phyloP scores from a whole-genome alignment of 179 eudicot genomes.

The Patellifolia procumbens region DNA sequence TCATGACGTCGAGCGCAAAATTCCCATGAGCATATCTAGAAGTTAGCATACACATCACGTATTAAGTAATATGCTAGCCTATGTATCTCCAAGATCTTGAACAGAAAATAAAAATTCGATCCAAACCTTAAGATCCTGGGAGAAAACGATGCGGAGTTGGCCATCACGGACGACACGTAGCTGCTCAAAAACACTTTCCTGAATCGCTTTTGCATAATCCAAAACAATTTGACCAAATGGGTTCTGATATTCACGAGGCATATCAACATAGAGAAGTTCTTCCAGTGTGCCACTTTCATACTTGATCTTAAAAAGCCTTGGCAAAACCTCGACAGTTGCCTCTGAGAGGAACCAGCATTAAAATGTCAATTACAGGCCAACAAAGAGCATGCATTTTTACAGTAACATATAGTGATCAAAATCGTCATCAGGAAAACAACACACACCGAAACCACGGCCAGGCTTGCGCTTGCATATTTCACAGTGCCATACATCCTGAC shows the following conservation, averaged over 20 bases:
- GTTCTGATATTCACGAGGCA: conserved; percentile 95
- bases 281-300: conserved; percentile 97
- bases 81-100: conserved; percentile 5
- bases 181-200: conserved; percentile 96
- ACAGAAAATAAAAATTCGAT: conserved; percentile 9
- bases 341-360: conserved; percentile 47
- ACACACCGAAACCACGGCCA: conserved; percentile 98
- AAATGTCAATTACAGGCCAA: conserved; percentile 22
- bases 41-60: conserved; percentile 13
- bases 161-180: conserved; percentile 99
- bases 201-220: conserved; percentile 98
- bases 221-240: conserved; percentile 90
- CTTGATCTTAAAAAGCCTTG: conserved; percentile 95
- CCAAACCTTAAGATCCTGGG: conserved; percentile 79
- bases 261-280: conserved; percentile 93
- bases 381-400: not conserved
- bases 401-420: conserved; percentile 5
- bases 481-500: conserved; percentile 99
- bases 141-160: conserved; percentile 90
- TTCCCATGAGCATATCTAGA: conserved; percentile 98
- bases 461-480: conserved; percentile 98
- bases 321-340: conserved; percentile 97
- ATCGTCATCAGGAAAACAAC: conserved; percentile 15
- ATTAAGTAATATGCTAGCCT: conserved; percentile 9
- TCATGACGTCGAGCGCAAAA: conserved; percentile 95